phyloP scores from a whole-genome alignment of 768 basidiomycete species.

The Tylopilus rubrobrunneus region DNA sequence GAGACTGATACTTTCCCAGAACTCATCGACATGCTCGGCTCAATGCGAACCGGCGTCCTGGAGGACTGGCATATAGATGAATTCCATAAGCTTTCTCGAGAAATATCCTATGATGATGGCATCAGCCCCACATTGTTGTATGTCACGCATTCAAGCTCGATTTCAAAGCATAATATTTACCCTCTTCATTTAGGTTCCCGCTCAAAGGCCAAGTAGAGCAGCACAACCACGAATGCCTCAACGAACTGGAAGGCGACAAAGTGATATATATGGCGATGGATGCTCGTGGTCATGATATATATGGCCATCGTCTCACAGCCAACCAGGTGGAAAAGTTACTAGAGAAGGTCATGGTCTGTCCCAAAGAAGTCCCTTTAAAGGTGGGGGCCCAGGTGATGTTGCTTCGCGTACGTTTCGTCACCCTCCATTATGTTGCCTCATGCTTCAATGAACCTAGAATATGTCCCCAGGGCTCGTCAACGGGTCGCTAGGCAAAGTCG shows the following conservation, averaged over 20 bases:
- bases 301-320: slow-evolving; percentile 29
- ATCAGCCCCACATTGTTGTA: slow-evolving; percentile 88
- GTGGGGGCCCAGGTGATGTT: slow-evolving; percentile 83
- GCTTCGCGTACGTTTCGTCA: slow-evolving; percentile 26
- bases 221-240: slow-evolving; percentile 22
- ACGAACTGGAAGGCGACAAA: slow-evolving; percentile 24
- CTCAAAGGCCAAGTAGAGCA: slow-evolving; percentile 26
- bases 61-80: slow-evolving; percentile 56
- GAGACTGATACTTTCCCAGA: slow-evolving; percentile 38
- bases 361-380: slow-evolving; percentile 46
- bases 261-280: slow-evolving; percentile 42
- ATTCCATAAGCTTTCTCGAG: slow-evolving; percentile 64
- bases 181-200: slow-evolving; percentile 20
- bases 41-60: slow-evolving; percentile 91
- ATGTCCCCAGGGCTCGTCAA: slow-evolving; percentile 57
- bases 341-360: slow-evolving; percentile 46
- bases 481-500: slow-evolving; percentile 82
- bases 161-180: neutral
- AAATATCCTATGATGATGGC: slow-evolving; percentile 71
- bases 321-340: slow-evolving; percentile 32
- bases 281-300: slow-evolving; percentile 40
- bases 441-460: slow-evolving; percentile 24
- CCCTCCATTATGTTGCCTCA: neutral
- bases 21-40: slow-evolving; percentile 95
- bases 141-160: slow-evolving; percentile 19